Evolutionary conservation across 2,329 filamentous ascomycete genomes (phyloP).

Genomic region (Pseudopyrenochaeta lycopersici): DNA sequence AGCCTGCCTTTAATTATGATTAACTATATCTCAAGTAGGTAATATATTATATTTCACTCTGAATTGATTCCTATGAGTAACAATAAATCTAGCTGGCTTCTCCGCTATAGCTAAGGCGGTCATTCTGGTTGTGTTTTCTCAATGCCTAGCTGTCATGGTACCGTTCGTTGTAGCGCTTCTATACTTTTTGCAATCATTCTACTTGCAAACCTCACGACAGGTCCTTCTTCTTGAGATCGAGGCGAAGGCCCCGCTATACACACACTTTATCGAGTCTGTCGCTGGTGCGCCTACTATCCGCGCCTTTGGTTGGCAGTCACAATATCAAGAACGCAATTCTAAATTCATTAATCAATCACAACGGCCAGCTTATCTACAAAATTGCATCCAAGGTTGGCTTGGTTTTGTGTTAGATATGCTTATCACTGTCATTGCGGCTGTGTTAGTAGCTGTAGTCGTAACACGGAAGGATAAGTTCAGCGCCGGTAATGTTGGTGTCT

Average conservation of each 20-base stretch:
- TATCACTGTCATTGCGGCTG: conserved; percentile 43
- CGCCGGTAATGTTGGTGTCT: conserved; percentile 31
- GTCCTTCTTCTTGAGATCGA: conserved; percentile 62
- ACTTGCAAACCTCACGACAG: conserved; percentile 56
- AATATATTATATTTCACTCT: neutral
- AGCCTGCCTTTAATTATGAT: conserved; percentile 38
- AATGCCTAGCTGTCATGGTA: conserved; percentile 43
- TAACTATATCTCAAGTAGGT: neutral
- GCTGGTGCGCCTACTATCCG: conserved; percentile 58
- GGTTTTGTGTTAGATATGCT: conserved; percentile 45
- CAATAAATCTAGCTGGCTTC: too few species aligned
- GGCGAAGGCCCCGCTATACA: conserved; percentile 44
- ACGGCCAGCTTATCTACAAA: conserved; percentile 52
- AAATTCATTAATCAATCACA: conserved; percentile 48
- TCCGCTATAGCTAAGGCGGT: too few species aligned
- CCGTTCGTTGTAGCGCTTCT: conserved; percentile 45
- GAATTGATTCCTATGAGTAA: conserved; percentile 22
- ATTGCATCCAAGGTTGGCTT: conserved; percentile 54
- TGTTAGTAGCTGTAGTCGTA: conserved; percentile 37
- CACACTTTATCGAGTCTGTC: conserved; percentile 60
- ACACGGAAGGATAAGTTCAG: conserved; percentile 8
- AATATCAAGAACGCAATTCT: conserved; percentile 23
- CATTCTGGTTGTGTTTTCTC: conserved; percentile 7
- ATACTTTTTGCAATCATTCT: conserved; percentile 52
- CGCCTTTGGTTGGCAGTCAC: conserved; percentile 47